These are phyloP conservation scores for Trypanosoma congolense DNA, from an alignment of 208 protist species.

Conservation along the genomic window DNA sequence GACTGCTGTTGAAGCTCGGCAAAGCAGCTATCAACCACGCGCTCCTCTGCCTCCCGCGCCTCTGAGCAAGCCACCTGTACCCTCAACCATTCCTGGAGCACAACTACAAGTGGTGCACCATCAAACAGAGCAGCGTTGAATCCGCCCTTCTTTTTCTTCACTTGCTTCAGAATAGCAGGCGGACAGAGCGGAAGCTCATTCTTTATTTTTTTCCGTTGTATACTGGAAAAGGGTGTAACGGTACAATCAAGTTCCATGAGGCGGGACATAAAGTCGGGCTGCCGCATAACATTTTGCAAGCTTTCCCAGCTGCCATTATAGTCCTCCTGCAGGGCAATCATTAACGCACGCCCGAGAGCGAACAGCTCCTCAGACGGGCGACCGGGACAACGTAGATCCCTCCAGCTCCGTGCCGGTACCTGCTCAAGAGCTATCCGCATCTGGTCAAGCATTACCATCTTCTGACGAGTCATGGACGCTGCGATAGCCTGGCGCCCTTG, in stretches of 20 bases:
- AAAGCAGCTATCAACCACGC: constrained; percentile 59
- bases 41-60: constrained; percentile 46
- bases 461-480: constrained; percentile 23
- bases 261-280: constrained; percentile 57
- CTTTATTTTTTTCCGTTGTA: constrained; percentile 46
- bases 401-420: constrained; percentile 52
- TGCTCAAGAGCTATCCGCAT: constrained; percentile 28
- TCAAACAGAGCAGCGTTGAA: neutral
- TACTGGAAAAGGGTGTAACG: constrained; percentile 51
- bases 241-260: constrained; percentile 63
- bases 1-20: constrained; percentile 69
- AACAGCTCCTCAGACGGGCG: constrained; percentile 25
- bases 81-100: constrained; percentile 49
- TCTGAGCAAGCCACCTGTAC: constrained; percentile 61
- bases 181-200: constrained; percentile 2
- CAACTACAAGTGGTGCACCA: constrained; percentile 25
- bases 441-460: constrained; percentile 45
- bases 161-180: constrained; percentile 12
- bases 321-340: constrained; percentile 74
- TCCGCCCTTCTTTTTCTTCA: constrained; percentile 16
- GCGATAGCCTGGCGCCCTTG: constrained; percentile 35
- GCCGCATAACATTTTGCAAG: constrained; percentile 52
- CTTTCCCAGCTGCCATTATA: constrained; percentile 36
- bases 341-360: constrained; percentile 39
- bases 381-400: constrained; percentile 33